Evolutionary conservation across 345 rosid species (phyloP).

Genomic region (Arabidopsis thaliana): DNA sequence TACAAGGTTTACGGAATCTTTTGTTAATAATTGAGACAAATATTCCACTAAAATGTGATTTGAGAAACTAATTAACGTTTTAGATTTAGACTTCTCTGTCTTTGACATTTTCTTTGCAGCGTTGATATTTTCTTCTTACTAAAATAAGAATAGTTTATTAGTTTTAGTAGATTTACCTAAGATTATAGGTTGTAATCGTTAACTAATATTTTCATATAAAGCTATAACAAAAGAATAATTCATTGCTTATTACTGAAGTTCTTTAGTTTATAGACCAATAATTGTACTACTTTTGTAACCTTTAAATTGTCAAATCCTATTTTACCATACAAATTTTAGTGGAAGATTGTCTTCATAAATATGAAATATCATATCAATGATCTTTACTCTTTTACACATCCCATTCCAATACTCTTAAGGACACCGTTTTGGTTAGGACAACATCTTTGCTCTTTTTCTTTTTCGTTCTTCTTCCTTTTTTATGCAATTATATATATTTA

Average conservation of each 20-base stretch:
- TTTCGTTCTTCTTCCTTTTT: neutral
- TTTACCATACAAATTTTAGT: constrained; percentile 8
- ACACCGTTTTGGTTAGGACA: constrained; percentile 20
- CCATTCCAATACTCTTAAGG: constrained; percentile 19
- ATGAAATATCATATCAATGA: neutral
- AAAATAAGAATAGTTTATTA: neutral
- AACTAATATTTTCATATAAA: neutral
- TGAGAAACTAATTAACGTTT: constrained; percentile 9
- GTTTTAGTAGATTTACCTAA: neutral
- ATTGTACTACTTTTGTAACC: constrained; percentile 3
- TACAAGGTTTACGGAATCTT: constrained; percentile 29
- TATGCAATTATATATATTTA: constrained; percentile 16
- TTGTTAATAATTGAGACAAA: constrained; percentile 13
- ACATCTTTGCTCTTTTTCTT: neutral
- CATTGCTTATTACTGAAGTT: constrained; percentile 14
- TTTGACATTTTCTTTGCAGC: constrained; percentile 22
- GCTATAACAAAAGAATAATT: neutral
- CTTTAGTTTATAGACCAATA: neutral
- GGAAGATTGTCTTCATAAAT: constrained; percentile 12
- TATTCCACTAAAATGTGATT: constrained; percentile 21
- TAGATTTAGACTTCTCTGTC: neutral
- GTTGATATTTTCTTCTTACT: neutral
- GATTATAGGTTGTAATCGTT: neutral
- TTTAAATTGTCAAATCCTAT: neutral
- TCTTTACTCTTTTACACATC: constrained; percentile 6